Conservation (phyloP, 768 basidiomycete species). For the Rhodosporidiobolus sp. region DNA sequence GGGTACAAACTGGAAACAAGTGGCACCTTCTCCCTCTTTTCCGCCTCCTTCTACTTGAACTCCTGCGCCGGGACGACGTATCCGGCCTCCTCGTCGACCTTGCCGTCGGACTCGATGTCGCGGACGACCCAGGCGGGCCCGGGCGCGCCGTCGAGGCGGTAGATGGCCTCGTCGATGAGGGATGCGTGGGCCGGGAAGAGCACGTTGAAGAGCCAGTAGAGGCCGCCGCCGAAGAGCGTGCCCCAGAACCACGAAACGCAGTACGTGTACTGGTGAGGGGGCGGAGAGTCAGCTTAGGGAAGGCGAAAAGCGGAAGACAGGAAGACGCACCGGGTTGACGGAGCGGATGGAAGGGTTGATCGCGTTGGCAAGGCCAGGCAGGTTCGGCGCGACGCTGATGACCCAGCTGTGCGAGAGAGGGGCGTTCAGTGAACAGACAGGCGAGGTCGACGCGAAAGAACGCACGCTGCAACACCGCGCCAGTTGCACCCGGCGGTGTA, state of each 20-base stretch:
- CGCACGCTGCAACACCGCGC: not conserved
- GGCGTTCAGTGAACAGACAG: not conserved
- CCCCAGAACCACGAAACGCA: slow-evolving; percentile 1
- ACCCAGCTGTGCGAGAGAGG: not conserved
- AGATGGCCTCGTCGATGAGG: not conserved
- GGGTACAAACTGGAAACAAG: too few relatives aligned
- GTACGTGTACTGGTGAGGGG: not conserved
- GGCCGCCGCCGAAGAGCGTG: not conserved
- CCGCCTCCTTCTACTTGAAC: too few relatives aligned
- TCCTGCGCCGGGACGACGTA: not conserved
- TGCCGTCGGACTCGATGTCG: not conserved
- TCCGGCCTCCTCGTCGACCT: not conserved
- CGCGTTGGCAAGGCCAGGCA: not conserved
- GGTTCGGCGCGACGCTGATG: not conserved
- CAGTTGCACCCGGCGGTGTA: not conserved
- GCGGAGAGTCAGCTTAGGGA: not conserved
- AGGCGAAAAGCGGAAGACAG: not conserved
- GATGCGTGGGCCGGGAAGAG: not conserved
- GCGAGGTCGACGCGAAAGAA: not conserved
- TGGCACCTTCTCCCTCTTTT: too few relatives aligned
- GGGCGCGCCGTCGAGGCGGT: not conserved
- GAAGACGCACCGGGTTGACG: not conserved
- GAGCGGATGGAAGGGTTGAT: not conserved
- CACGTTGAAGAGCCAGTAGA: not conserved
- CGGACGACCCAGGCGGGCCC: not conserved